Evolutionary conservation across 805 yeast species (phyloP).

Genomic region (Dipodascus geniculatus): DNA sequence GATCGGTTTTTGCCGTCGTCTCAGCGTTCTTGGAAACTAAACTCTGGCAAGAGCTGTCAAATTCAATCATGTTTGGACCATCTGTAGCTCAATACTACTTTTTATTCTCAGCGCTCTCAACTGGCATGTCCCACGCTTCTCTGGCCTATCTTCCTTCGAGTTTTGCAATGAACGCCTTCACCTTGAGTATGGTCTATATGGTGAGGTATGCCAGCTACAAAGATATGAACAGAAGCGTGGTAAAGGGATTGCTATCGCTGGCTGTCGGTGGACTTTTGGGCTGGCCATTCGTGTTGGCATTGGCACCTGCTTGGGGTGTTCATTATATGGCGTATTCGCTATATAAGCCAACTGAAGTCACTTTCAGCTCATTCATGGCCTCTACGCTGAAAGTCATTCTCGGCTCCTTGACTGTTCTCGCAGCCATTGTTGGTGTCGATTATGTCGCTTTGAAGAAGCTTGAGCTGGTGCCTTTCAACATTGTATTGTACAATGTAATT

Average conservation of each 20-base stretch:
- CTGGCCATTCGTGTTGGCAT: conserved; percentile 76
- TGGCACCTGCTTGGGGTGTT: conserved; percentile 50
- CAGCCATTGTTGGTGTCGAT: conserved; percentile 29
- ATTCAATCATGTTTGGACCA: background rate
- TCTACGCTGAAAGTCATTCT: conserved; percentile 17
- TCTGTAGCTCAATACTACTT: conserved; percentile 48
- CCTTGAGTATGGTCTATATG: conserved; percentile 22
- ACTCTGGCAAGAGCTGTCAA: conserved; percentile 18
- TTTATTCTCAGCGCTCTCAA: conserved; percentile 46
- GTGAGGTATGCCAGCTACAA: conserved; percentile 5
- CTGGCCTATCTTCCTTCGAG: conserved; percentile 78
- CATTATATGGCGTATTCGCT: conserved; percentile 13
- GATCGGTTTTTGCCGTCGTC: conserved; percentile 33
- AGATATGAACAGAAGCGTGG: conserved; percentile 3
- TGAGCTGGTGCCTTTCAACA: conserved; percentile 68
- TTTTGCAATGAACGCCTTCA: conserved; percentile 45
- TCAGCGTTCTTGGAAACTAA: conserved; percentile 42
- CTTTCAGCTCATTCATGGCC: conserved; percentile 13
- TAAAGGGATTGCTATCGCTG: conserved; percentile 27
- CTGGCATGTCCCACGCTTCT: conserved; percentile 86
- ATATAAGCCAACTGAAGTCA: conserved; percentile 10
- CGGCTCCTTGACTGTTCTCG: conserved; percentile 12
- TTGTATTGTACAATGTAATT: conserved; percentile 71
- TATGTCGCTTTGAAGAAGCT: conserved; percentile 47
- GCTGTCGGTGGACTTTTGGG: conserved; percentile 70